Base-by-base conservation (phyloP, 768 basidiomycete genomes). In the Leccinellum albellum region DNA sequence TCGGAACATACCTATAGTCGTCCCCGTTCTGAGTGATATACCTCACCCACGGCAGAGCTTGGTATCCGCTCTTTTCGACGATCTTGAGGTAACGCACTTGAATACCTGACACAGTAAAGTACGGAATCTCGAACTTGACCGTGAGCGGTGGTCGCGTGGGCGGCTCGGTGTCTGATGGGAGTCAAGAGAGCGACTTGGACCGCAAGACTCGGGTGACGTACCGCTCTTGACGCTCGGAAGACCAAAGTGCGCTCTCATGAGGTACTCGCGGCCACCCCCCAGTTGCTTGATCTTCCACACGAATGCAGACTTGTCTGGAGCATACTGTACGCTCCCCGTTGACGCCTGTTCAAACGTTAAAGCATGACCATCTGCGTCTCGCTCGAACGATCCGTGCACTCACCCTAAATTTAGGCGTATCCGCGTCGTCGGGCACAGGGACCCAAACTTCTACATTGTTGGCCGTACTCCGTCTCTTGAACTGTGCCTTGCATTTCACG, bases 261-360 rank as follows among this genome's bases (percentile, higher is more conserved):
- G 80, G 75, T 95, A 98, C 70, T 99, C 97, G 37, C 93, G 85
- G 35, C 92, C 92, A 6, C 97, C 97, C 5, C 92, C 95, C 0
- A 99, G 82, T 70, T 96, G 93, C 72, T 98, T 98, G 74, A 99
- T 98, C 75, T 98, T 98, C 97, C 97, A 98, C 1, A 98, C 91
- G 67, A 98, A 98, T 2, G 94, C 94, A 17, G 93, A 93, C 73
- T 98, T 98, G 71, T 99, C 97, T 0, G 96, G 97, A 1, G 90
- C 94, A 68, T 99, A 98, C 61, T 97, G 94, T 3, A 98, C 97
- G 23, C 86, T 89, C 3, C 97, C 97, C 13, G 94, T 95, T 15
- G 94, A 88, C 21, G 96, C 92, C 94, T 97, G 59, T 17, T 31
- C 45, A 6, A 26, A 52, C 21, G 26, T 29, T 9, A 42, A n/a